Evolutionary conservation across 306 rosid species (phyloP), one percentile per base, ranked within the genome.

Genomic region (Quercus variabilis): DNA sequence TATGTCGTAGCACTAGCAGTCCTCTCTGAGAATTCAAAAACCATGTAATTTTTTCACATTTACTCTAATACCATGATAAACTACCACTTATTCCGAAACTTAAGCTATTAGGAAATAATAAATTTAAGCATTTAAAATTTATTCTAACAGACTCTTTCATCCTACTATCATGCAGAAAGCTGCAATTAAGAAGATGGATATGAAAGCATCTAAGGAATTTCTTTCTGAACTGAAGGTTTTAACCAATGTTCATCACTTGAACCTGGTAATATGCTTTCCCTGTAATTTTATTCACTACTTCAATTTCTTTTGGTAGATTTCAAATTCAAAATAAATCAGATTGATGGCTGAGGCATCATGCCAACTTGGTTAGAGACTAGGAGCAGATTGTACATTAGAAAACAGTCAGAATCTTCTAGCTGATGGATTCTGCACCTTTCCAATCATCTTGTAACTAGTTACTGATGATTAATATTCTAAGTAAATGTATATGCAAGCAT

Each of bases 121-220:
- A 6, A 6, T 38, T 38, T 38, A 38, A 38, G 0, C 10, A 6
- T 38, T 38, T 0, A 38, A 38, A 38, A 38, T 38, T 38, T 38
- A 38, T 7, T 38, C 43, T 38, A 38, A 38, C 43, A 38, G 33
- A 64, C 18, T 55, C 20, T 78, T 79, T 80, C 58, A 5, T 78
- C 3, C 69, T 60, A 60, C 33, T 20, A 4, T 65, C 72, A 58
- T 79, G 55, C 79, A 92, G 97, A 86, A 84, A 87, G 92, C 87
- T 20, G 97, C 94, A 30, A 88, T 90, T 43, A 92, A 92, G 82
- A 92, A 81, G 83, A 92, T 92, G 97, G 94, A 89, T 73, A 90
- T 90, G 93, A 93, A 84, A 75, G 93, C 97, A 71, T 85, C 94
- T 64, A 85, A 92, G 73, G 92, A 90, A 57, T 90, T 92, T 76